phyloP scores from a whole-genome alignment of 441 rosid genomes.

The Hura crepitans region DNA sequence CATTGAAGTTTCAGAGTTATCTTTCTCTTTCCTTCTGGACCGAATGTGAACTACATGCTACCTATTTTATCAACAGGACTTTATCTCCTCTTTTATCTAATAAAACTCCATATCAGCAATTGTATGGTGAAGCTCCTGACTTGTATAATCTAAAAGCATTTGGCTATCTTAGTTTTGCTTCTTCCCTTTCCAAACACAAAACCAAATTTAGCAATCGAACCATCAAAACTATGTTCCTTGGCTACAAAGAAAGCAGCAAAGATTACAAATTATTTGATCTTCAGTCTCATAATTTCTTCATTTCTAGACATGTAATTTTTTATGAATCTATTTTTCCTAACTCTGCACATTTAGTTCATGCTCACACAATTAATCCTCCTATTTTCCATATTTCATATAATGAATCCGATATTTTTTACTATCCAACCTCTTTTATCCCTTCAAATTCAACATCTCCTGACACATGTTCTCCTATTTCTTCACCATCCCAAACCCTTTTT shows the following conservation, averaged over 20 bases:
- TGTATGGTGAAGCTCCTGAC: not conserved
- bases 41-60: not conserved
- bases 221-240: not conserved
- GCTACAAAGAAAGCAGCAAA: not conserved
- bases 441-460: no score
- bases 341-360: no score
- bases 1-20: not conserved
- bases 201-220: not conserved
- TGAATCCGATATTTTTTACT: no score
- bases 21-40: not conserved
- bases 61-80: not conserved
- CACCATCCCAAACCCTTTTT: not conserved
- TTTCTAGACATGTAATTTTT: not conserved
- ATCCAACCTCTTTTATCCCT: not conserved
- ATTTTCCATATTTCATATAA: no score
- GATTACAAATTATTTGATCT: not conserved
- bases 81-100: not conserved
- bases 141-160: not conserved
- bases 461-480: not conserved
- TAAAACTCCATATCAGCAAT: not conserved
- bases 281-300: not conserved
- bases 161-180: no score
- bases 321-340: not conserved
- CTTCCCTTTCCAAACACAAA: no score
- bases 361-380: not conserved